Conservation (phyloP, 768 basidiomycete species). For the Trametes maxima region DNA sequence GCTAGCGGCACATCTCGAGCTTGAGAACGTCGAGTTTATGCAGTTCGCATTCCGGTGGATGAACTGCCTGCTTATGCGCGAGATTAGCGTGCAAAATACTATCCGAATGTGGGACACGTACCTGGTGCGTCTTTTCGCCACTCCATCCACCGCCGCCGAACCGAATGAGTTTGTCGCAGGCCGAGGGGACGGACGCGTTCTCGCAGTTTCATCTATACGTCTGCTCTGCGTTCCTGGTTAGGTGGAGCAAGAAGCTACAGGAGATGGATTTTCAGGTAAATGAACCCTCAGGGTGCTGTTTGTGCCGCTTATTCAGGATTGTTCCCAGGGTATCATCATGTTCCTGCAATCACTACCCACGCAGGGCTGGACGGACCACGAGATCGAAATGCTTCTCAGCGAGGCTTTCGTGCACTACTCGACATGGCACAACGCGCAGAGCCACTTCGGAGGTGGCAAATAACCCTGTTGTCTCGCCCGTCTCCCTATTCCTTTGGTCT, state of each 20-base stretch:
- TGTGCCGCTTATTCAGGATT: not conserved
- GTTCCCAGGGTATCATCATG: slow-evolving; percentile 91
- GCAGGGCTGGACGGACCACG: slow-evolving; percentile 93
- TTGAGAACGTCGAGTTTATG: slow-evolving; percentile 97
- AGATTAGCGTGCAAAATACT: slow-evolving; percentile 95
- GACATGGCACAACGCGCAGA: slow-evolving; percentile 92
- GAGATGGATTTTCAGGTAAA: slow-evolving; percentile 98
- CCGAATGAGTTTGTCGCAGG: slow-evolving; percentile 46
- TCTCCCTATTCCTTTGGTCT: too few relatives aligned
- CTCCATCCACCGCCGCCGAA: not conserved
- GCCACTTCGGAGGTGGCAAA: slow-evolving; percentile 58
- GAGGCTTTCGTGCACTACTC: slow-evolving; percentile 95
- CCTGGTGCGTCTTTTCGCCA: slow-evolving; percentile 59
- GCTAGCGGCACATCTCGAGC: slow-evolving; percentile 81
- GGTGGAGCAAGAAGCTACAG: slow-evolving; percentile 91
- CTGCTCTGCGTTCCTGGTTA: slow-evolving; percentile 94
- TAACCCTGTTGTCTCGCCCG: too few relatives aligned
- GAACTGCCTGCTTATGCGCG: slow-evolving; percentile 98
- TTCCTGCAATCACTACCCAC: slow-evolving; percentile 93
- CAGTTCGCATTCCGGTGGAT: slow-evolving; percentile 99
- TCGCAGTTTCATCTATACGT: slow-evolving; percentile 99
- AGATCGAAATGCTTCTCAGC: slow-evolving; percentile 92
- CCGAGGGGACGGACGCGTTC: slow-evolving; percentile 97
- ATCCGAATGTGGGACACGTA: slow-evolving; percentile 99
- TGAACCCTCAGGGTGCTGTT: not conserved